Evolutionary conservation across 495 filamentous ascomycete species (phyloP).

Genomic region (Physcia stellaris): DNA sequence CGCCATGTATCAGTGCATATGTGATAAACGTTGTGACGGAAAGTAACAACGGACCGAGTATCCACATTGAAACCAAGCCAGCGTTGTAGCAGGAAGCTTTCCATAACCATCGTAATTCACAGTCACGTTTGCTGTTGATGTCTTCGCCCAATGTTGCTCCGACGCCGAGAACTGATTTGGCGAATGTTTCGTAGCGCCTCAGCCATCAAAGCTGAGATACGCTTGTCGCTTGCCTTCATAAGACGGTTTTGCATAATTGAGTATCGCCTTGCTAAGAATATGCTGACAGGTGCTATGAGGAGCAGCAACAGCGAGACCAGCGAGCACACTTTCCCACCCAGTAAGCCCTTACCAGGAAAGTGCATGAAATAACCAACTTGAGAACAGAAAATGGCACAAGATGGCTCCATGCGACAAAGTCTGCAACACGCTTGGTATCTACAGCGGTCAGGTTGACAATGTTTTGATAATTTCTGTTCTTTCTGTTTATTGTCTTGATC

Average conservation of each 20-base stretch:
- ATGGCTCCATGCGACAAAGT: neutral
- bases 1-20: slow-evolving; percentile 13
- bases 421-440: neutral
- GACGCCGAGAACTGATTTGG: slow-evolving; percentile 23
- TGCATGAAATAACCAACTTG: neutral
- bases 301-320: neutral
- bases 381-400: neutral
- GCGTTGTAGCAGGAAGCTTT: slow-evolving; percentile 9
- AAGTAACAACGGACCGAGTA: slow-evolving; percentile 13
- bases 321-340: neutral
- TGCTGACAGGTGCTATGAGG: neutral
- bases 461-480: neutral
- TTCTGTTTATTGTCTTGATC: neutral
- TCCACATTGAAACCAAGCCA: slow-evolving; percentile 8
- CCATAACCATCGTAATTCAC: slow-evolving; percentile 14
- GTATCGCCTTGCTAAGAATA: slow-evolving; percentile 7
- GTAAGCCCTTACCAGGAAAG: slow-evolving; percentile 7
- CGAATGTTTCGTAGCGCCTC: slow-evolving; percentile 21
- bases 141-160: slow-evolving; percentile 17
- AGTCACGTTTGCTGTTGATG: slow-evolving; percentile 12
- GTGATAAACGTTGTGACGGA: slow-evolving; percentile 9
- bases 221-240: slow-evolving; percentile 19
- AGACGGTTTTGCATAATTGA: slow-evolving; percentile 13
- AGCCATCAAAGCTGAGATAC: slow-evolving; percentile 25
- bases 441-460: neutral